Base-by-base conservation (phyloP, 208 protist species). In the Kentomonas sorsogonicus region DNA sequence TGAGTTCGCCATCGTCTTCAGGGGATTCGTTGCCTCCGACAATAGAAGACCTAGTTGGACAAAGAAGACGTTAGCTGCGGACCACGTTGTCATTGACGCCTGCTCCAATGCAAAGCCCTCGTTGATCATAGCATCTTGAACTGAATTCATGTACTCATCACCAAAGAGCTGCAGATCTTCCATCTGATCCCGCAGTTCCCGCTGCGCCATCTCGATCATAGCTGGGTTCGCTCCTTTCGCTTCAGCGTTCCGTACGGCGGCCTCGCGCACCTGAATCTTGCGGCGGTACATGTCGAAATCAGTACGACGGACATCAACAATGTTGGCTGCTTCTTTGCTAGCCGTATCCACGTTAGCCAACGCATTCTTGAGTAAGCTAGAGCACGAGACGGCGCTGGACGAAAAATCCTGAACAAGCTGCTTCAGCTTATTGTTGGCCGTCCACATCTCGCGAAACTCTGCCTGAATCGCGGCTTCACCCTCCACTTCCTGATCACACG, bases 51-150 rank as follows among this genome's bases (percentile, higher is more conserved):
- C 63, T 0, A 85, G 60, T 23, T 89, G 82, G 15, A 73, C 46
- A 64, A 89, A 81, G 36, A 89, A 80, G 5, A 89, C 72, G 56
- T 89, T 89, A 11, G 62, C 69, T 16, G 82, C 68, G 0, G 78
- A 55, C 82, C 82, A 89, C 20, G 75, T 74, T 1, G 72, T 69
- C 82, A 89, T 84, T 2, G 76, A 83, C 4, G 78, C 77, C 40
- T 86, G 78, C 60, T 89, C 82, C 29, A 89, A 56, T 1, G 72
- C 75, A 54, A 82, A 89, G 15, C 57, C 67, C 11, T 72, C 81
- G 11, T 53, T 50, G 2, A 53, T 41, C 75, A 86, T 89, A 16
- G 72, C 67, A 23, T 45, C 26, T 26, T 53, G 63, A 18, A 86
- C 45, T 20, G 69, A 56, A 10, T 64, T 53, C 1, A 84, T 63